Percentiles rank a stretch among this genome's conserved stretches.
These are phyloP conservation scores for Rhizophora mangle DNA, from an alignment of 345 rosid species.

Conservation along the genomic window DNA sequence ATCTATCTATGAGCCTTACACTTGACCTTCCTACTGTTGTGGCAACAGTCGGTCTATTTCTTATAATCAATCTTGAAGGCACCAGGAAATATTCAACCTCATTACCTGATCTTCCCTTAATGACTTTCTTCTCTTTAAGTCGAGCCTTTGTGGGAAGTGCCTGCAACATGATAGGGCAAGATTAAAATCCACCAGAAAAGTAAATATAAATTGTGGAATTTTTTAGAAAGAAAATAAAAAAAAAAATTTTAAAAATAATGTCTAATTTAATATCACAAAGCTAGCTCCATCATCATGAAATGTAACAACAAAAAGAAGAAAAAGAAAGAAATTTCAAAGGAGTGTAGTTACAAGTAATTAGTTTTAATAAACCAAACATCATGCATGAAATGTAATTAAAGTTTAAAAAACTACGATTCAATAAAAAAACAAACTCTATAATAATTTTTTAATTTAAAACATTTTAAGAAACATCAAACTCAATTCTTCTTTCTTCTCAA, in stretches of 20 bases:
- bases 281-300: slow-evolving; percentile 71
- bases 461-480: no score
- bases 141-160: slow-evolving; percentile 85
- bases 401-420: no score
- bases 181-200: slow-evolving; percentile 5
- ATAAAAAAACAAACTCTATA: no score
- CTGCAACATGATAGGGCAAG: slow-evolving; percentile 36
- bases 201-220: background rate
- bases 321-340: no score
- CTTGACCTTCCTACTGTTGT: slow-evolving; percentile 62
- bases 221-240: background rate
- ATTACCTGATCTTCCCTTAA: slow-evolving; percentile 75
- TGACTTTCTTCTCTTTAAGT: slow-evolving; percentile 64
- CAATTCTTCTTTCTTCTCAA: no score
- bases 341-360: no score
- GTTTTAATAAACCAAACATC: no score
- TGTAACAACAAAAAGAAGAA: slow-evolving; percentile 52
- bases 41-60: slow-evolving; percentile 56
- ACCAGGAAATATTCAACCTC: slow-evolving; percentile 83
- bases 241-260: background rate
- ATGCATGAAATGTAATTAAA: no score
- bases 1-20: slow-evolving; percentile 41
- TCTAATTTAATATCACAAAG: slow-evolving; percentile 57
- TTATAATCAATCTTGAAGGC: slow-evolving; percentile 72
- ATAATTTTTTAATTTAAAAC: no score